phyloP scores from a whole-genome alignment of 2,329 filamentous ascomycete species.

The Ceratocystis ficicola region DNA sequence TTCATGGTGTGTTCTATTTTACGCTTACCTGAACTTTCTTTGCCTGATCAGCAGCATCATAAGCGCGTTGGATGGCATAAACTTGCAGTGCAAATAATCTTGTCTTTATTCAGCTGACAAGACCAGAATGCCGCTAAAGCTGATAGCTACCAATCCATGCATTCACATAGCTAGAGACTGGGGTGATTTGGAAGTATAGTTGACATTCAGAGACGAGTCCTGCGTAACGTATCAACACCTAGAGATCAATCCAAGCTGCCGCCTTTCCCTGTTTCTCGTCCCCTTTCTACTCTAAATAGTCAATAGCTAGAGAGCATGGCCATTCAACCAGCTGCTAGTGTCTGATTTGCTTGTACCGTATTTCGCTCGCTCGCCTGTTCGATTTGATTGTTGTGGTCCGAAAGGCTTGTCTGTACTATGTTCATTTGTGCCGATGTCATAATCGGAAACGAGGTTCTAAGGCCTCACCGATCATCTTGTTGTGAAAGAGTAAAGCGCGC shows the following conservation, averaged over 20 bases:
- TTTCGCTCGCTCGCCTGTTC: conserved; percentile 1
- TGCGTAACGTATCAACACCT: background rate
- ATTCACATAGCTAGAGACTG: background rate
- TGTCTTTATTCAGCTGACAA: too few relatives aligned
- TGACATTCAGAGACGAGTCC: conserved; percentile 2
- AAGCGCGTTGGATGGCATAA: background rate
- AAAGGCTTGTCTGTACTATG: background rate
- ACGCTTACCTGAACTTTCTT: background rate
- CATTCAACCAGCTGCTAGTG: background rate
- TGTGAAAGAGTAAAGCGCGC: background rate
- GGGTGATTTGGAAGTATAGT: background rate
- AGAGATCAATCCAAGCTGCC: background rate
- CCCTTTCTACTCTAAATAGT: conserved; percentile 8
- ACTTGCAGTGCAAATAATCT: too few relatives aligned
- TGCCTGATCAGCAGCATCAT: background rate
- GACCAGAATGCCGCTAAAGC: too few relatives aligned
- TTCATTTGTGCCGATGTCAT: background rate
- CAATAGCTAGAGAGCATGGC: background rate
- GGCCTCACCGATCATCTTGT: background rate
- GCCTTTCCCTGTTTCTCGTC: conserved; percentile 1
- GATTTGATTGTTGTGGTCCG: background rate
- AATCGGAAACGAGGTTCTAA: background rate
- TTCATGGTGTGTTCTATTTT: background rate
- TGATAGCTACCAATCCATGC: too few relatives aligned
- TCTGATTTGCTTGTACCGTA: conserved; percentile 10